These are phyloP conservation scores for Monilinia fructigena DNA, from an alignment of 2,329 filamentous ascomycete species.

Conservation along the genomic window DNA sequence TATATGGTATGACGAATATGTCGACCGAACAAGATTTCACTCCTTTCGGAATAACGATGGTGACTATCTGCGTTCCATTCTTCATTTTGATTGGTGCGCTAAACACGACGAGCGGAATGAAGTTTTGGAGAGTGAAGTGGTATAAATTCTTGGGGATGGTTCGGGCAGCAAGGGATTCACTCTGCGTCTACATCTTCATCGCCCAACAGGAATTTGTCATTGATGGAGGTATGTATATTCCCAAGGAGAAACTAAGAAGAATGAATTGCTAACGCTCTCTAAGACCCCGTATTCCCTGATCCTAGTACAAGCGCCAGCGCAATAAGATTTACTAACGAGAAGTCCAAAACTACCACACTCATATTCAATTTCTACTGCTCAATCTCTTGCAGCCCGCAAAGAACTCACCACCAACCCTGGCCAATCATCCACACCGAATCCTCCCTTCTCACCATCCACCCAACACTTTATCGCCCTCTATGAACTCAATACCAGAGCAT, in stretches of 20 bases:
- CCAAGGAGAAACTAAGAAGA: not conserved
- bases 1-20: conserved; percentile 55
- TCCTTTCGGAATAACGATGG: conserved; percentile 44
- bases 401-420: not conserved
- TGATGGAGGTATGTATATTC: conserved; percentile 11
- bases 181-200: not conserved
- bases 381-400: conserved; percentile 13
- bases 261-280: not conserved
- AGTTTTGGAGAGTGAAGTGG: conserved; percentile 35
- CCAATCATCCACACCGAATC: not conserved
- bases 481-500: conserved; percentile 16
- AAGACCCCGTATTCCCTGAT: not conserved
- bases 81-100: conserved; percentile 49
- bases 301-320: not conserved
- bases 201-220: not conserved
- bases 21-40: conserved; percentile 46
- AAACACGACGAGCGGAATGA: conserved; percentile 42
- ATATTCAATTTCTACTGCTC: conserved; percentile 8
- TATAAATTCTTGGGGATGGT: conserved; percentile 23
- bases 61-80: conserved; percentile 49
- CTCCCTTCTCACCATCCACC: conserved; percentile 1
- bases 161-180: conserved; percentile 20
- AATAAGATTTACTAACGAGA: not conserved
- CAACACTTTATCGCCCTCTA: not conserved
- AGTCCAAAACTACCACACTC: conserved; percentile 12